Evolutionary conservation across 169 alveolate genomes (phyloP).

Genomic region (Plasmodium ovale): DNA sequence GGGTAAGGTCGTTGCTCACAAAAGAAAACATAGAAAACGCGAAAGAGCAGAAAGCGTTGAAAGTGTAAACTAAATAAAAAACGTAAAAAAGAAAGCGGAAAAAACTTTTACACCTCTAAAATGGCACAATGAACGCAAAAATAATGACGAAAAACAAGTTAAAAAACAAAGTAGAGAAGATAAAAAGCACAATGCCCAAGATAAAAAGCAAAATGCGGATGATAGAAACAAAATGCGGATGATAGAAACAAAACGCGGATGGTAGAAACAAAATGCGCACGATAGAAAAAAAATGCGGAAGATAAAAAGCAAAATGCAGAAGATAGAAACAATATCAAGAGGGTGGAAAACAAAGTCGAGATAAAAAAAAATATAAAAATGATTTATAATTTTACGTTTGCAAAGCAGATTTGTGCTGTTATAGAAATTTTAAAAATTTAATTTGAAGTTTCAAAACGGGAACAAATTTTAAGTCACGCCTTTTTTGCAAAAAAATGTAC

Average conservation of each 20-base stretch:
- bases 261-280: no score
- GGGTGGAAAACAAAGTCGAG: neutral
- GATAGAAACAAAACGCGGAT: neutral
- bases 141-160: no score
- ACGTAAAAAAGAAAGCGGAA: no score
- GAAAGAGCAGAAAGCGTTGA: no score
- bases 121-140: no score
- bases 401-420: constrained; percentile 45
- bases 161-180: no score
- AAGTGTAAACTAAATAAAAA: no score
- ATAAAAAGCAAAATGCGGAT: no score
- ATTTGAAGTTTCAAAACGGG: constrained; percentile 12
- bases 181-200: no score
- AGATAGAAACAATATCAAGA: no score
- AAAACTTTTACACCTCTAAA: no score
- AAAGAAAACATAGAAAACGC: constrained; percentile 18
- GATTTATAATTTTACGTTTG: constrained; percentile 5
- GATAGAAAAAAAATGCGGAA: neutral
- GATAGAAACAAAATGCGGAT: neutral
- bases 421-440: constrained; percentile 23
- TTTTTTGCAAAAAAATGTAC: constrained; percentile 9
- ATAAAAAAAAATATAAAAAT: constrained; percentile 29
- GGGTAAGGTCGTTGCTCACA: neutral
- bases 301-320: neutral
- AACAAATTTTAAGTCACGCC: neutral